Evolutionary conservation across 1,139 yeast genomes (phyloP), one percentile per base, ranked within the genome.

Genomic region (Suhomyces kunorum): DNA sequence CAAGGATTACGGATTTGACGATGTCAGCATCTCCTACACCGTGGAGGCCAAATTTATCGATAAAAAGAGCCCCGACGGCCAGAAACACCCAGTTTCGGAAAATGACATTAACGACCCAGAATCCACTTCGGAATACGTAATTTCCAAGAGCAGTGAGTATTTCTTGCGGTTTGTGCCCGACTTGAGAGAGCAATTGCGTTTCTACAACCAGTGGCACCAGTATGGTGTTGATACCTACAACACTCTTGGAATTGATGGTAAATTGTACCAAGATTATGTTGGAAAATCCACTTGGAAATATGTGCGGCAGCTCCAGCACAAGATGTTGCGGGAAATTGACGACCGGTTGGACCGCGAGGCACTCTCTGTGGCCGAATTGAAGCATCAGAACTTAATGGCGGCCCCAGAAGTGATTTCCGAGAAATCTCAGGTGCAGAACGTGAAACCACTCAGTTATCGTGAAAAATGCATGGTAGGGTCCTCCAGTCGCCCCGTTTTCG

Each of bases 1-100:
- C 9, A 62, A 60, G 39, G 78, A 73, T 49, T 66, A 69, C 46
- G 49, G 67, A 8, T 69, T 70, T 47, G 76, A 69, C 8, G 70
- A 70, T 44, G 56, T 67, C 23, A 68, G 74, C 51, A 57, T 72
- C 16, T 61, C 68, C 28, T 73, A 73, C 44, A 61, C 74, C 3
- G 69, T 73, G 15, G 77, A 73, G 51, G 69, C 71, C 49, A 57
- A 72, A 32, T 66, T 72, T 44, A 71, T 72, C 35, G 76, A 72
- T 45, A 66, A 68, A 43, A 40, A 62, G 30, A 58, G 63, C 44
- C 13, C 25, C 9, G 46, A 64, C 3, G 52, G 54, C 36, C 60
- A 61, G 24, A 45, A 51, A 32, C 56, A 54, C 18, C 60, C 68
- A 1, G 50, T 71, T 2, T 61, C 65, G 11, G 66, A 66, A 27